Percentiles rank a stretch among this genome's conserved stretches.
phyloP scores from a whole-genome alignment of 768 basidiomycete species.

The Amanita rimosa region DNA sequence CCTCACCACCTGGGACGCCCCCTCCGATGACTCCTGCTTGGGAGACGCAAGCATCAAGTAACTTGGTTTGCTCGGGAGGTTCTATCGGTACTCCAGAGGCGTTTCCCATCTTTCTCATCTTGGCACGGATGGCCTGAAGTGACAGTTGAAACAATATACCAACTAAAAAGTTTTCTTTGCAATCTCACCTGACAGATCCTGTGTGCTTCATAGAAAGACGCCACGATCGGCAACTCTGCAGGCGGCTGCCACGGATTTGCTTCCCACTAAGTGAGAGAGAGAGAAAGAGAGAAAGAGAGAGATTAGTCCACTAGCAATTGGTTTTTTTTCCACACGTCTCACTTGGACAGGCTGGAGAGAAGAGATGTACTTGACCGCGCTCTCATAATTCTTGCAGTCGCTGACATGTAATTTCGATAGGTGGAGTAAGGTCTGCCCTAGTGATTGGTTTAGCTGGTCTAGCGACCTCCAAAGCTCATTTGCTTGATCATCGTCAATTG shows the following conservation, averaged over 20 bases:
- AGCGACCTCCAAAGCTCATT: constrained; percentile 54
- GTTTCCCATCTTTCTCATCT: constrained; percentile 81
- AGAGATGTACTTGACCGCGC: constrained; percentile 52
- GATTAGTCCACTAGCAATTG: neutral
- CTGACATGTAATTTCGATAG: constrained; percentile 38
- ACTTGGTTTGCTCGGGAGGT: constrained; percentile 72
- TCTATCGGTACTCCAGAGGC: constrained; percentile 79
- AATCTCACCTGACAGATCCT: constrained; percentile 42
- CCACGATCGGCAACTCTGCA: constrained; percentile 32
- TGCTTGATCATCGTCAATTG: constrained; percentile 26
- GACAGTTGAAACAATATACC: neutral
- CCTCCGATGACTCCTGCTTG: constrained; percentile 86
- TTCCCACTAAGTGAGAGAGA: constrained; percentile 33
- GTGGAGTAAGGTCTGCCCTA: constrained; percentile 39
- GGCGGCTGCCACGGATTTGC: constrained; percentile 42
- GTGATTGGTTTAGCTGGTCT: constrained; percentile 46
- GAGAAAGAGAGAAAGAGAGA: neutral
- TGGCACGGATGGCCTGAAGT: constrained; percentile 57
- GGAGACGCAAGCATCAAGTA: constrained; percentile 68
- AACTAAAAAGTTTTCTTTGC: neutral
- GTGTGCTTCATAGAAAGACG: constrained; percentile 49
- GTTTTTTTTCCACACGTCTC: constrained; percentile 6
- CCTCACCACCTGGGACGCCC: constrained; percentile 91
- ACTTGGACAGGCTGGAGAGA: constrained; percentile 49
- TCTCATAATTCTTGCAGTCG: constrained; percentile 39